phyloP scores from a whole-genome alignment of 352 stramenopile genomes.

The Phytophthora kernoviae region DNA sequence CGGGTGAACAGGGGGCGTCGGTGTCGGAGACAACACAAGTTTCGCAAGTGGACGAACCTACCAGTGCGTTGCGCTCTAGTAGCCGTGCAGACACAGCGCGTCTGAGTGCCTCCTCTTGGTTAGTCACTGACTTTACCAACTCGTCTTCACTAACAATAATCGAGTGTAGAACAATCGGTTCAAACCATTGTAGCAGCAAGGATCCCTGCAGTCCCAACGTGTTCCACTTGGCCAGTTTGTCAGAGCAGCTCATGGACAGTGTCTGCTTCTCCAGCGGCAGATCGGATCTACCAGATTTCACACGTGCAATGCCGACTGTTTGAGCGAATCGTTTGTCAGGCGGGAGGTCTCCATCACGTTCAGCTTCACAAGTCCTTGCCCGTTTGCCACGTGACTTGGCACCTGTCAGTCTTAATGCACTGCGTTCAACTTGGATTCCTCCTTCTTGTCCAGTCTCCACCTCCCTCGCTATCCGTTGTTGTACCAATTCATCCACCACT shows the following conservation, averaged over 20 bases:
- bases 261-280: conserved; percentile 85
- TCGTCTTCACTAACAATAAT: conserved; percentile 57
- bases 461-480: conserved; percentile 38
- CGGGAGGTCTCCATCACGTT: background rate
- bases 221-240: conserved; percentile 93
- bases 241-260: conserved; percentile 93
- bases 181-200: conserved; percentile 69
- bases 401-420: conserved; percentile 61
- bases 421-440: conserved; percentile 29
- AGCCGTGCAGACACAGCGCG: conserved; percentile 49
- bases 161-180: conserved; percentile 53
- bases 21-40: conserved; percentile 25
- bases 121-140: conserved; percentile 30
- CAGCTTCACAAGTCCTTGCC: conserved; percentile 1
- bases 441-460: conserved; percentile 7
- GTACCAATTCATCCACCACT: conserved; percentile 67
- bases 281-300: conserved; percentile 94
- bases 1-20: conserved; percentile 22
- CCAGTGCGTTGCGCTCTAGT: conserved; percentile 20
- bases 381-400: conserved; percentile 58
- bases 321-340: conserved; percentile 70
- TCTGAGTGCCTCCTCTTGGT: conserved; percentile 51
- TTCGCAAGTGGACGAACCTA: conserved; percentile 10
- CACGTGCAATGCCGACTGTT: conserved; percentile 71
- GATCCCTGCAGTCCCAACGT: conserved; percentile 82